Evolutionary conservation across 768 basidiomycete species (phyloP).

Genomic region (Chalciporus pseudorubinellus): DNA sequence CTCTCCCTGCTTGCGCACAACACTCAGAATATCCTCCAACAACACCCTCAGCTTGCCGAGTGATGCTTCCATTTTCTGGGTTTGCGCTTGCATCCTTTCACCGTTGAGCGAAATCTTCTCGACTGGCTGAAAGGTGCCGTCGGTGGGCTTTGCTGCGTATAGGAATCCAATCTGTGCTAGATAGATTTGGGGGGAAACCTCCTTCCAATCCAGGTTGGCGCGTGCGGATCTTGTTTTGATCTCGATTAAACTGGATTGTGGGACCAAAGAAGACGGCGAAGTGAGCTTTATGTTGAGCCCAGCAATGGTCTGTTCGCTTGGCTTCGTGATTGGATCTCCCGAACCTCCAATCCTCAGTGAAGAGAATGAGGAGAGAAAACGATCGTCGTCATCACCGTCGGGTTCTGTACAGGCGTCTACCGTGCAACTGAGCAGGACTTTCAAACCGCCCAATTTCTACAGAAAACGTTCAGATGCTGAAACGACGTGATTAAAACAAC

Average conservation of each 20-base stretch:
- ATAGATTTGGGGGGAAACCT: constrained; percentile 63
- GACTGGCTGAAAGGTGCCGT: constrained; percentile 51
- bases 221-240: constrained; percentile 30
- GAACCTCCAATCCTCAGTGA: constrained; percentile 17
- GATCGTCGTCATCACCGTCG: constrained; percentile 18
- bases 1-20: constrained; percentile 52
- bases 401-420: constrained; percentile 42
- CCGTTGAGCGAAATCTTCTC: constrained; percentile 44
- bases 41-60: constrained; percentile 27
- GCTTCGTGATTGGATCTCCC: neutral
- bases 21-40: constrained; percentile 41
- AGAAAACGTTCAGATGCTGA: too few species aligned
- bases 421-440: constrained; percentile 57
- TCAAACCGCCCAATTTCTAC: constrained; percentile 48
- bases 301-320: neutral
- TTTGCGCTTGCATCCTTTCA: constrained; percentile 19
- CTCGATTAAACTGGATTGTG: constrained; percentile 37
- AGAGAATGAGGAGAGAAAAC: constrained; percentile 26
- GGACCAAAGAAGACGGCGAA: constrained; percentile 29
- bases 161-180: constrained; percentile 66
- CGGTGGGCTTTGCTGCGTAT: constrained; percentile 55
- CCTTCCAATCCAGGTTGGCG: constrained; percentile 48
- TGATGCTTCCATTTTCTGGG: constrained; percentile 18
- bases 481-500: too few species aligned
- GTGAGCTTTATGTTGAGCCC: constrained; percentile 23